Conservation (phyloP, 768 basidiomycete species). For the Cantharellus cinnabarinus region DNA sequence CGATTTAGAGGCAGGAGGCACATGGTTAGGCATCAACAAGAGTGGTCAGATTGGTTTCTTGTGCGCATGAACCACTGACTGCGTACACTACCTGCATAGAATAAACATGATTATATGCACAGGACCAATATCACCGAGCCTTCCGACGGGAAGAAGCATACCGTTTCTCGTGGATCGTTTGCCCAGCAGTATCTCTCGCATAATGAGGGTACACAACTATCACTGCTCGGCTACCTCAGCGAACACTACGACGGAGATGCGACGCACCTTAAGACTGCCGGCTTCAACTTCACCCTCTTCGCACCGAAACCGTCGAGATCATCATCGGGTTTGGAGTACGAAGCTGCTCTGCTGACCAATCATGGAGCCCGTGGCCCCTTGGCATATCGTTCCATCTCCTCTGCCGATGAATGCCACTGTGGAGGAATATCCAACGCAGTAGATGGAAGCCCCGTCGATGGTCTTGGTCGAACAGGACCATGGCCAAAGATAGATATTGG, state of each 20-base stretch:
- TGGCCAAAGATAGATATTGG: conserved; percentile 66
- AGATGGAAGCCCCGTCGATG: conserved; percentile 30
- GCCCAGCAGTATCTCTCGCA: background rate
- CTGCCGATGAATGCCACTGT: conserved; percentile 26
- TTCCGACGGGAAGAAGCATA: conserved; percentile 13
- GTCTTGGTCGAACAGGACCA: conserved; percentile 15
- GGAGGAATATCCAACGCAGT: conserved; percentile 60
- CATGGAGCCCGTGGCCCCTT: conserved; percentile 31
- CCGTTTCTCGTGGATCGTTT: background rate
- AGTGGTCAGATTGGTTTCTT: conserved; percentile 48
- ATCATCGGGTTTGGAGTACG: conserved; percentile 22
- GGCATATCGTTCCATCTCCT: conserved; percentile 23
- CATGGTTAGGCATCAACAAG: conserved; percentile 59
- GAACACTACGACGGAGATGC: background rate
- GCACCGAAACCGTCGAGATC: conserved; percentile 5
- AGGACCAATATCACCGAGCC: conserved; percentile 75
- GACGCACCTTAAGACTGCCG: conserved; percentile 22
- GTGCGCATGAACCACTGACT: conserved; percentile 24
- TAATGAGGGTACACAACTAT: too few species aligned
- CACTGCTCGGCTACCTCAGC: too few species aligned
- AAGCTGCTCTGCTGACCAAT: conserved; percentile 44
- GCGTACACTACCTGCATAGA: background rate
- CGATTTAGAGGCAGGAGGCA: conserved; percentile 53
- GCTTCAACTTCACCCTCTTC: conserved; percentile 64
- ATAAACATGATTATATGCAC: conserved; percentile 9